Base-by-base conservation (phyloP, 2,329 filamentous ascomycete species). In the Stagonosporopsis tanaceti region DNA sequence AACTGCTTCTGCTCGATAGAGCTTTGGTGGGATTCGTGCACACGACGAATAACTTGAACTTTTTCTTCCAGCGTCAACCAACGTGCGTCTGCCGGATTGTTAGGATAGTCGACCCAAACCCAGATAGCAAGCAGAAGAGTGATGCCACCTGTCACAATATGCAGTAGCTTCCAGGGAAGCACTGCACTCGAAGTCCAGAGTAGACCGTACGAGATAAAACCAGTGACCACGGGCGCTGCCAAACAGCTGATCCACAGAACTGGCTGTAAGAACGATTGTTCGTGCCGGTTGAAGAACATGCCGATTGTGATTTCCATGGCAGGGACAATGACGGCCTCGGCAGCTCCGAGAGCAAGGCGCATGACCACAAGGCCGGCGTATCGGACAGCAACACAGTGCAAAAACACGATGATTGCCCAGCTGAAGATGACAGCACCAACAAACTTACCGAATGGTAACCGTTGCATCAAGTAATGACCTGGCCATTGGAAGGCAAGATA, bases 401-500 rank as follows among this genome's bases (percentile, higher is more conserved):
- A 12, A 24, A 48, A 32, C 2, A 48, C 25, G 11, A 48, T 48
- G 25, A 48, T 24, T 22, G 46, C 46, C 46, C 46, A 48, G n/a
- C n/a, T 48, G 24, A 48, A 48, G n/a, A 48, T 22, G 17, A 48
- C 25, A 24, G 5, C 35, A 17, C 35, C 46, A 15, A 48, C 46
- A 30, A 48, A 48, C 12, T 48, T 48, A 4, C 46, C 46, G n/a
- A 48, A 48, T 6, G 46, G 46, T 17, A 48, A n/a, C 6, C 46
- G 46, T 30, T 48, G 46, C 37, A 48, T 32, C 9, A 48, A n/a
- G 22, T 48, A 48, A n/a, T 48, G 35, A 27, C 46, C 46, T 4
- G 46, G 46, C 46, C 46, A 48, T n/a, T 48, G 46, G 12, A 48
- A 48, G n/a, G 46, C 46, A 24, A 48, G 46, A 32, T 48, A 48